Evolutionary conservation across 805 yeast genomes (phyloP), one percentile per base, ranked within the genome.

Genomic region (Sungouiella thailandica): DNA sequence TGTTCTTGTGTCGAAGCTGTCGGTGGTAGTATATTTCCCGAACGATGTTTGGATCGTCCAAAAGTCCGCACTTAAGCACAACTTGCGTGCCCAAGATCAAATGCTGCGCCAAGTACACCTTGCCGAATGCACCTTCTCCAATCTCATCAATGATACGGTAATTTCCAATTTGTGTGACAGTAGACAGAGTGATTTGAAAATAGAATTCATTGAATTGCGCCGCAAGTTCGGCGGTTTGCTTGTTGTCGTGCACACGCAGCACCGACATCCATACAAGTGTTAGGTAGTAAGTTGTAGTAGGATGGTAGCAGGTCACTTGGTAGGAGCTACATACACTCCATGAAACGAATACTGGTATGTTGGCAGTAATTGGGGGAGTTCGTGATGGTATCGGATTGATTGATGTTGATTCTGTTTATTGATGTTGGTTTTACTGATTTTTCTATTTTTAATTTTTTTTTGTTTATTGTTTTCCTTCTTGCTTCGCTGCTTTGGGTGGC

Each of bases 41-140:
- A 24, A 89, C 95, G 15, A 90, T 71, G 50, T 89, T 87, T 20
- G 94, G 88, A 52, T 86, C 95, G 29, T 73, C 74, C 38, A 80
- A 77, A 10, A 68, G 62, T 7, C 95, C 90, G 26, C 87, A 83
- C 50, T 90, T 90, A 41, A 93, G 59, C 12, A 93, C 97, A 3
- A 90, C 76, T 39, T 57, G 80, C n/a, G 77, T 68, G 35, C 78
- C 78, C 8, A 95, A 73, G 29, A 88, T 66, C 32, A 72, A 71
- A 50, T 90, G 97, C 23, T 68, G 67, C 2, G 96, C 97, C 19
- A 90, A 62, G 54, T 82, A 93, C 1, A 88, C 95, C 51, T 83
- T 84, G 7, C 97, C 97, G 68, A 88, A 90, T 3, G 95, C 74
- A 7, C 97, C 97, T 48, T 85, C 88, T 2, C 97, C 97, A 15